A percentile compares a stretch with the other conserved stretches of the same genome.
These are phyloP conservation scores for Paratrypanosoma confusum DNA, from an alignment of 208 protist genomes.

Conservation along the genomic window DNA sequence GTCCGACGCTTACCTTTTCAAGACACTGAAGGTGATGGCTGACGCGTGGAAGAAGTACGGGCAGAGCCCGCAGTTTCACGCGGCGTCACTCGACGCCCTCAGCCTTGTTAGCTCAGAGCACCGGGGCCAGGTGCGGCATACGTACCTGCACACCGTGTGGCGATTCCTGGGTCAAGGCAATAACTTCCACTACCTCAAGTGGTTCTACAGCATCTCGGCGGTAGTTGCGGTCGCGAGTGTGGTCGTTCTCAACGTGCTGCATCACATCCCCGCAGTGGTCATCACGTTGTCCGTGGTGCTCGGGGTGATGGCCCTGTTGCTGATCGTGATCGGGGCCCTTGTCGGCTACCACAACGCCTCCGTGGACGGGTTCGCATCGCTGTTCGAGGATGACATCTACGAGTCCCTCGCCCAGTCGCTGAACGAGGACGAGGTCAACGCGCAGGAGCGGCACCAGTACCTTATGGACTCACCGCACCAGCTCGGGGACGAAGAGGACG, in stretches of 20 bases:
- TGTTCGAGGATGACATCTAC: slow-evolving; percentile 34
- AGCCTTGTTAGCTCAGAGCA: slow-evolving; percentile 35
- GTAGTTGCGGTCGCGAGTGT: slow-evolving; percentile 22
- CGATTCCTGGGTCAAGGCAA: slow-evolving; percentile 25
- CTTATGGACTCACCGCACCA: not conserved
- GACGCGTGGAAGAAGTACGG: slow-evolving; percentile 30
- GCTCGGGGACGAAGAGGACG: not conserved
- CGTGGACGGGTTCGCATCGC: slow-evolving; percentile 25
- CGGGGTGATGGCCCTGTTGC: slow-evolving; percentile 17
- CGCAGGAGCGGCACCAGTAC: slow-evolving; percentile 9
- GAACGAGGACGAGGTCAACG: slow-evolving; percentile 13
- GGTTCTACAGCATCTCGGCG: slow-evolving; percentile 1
- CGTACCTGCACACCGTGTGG: slow-evolving; percentile 23
- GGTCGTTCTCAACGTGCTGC: slow-evolving; percentile 24
- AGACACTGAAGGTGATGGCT: slow-evolving; percentile 24
- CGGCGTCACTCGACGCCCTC: slow-evolving; percentile 28
- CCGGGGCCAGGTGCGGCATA: slow-evolving; percentile 26
- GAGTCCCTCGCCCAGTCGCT: slow-evolving; percentile 18
- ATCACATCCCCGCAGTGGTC: slow-evolving; percentile 6
- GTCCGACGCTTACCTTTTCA: slow-evolving; percentile 27
- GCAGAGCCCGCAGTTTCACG: slow-evolving; percentile 31
- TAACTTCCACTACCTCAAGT: not conserved
- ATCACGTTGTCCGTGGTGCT: slow-evolving; percentile 21
- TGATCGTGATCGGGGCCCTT: slow-evolving; percentile 15
- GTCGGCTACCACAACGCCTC: slow-evolving; percentile 53